phyloP scores from a whole-genome alignment of 306 rosid genomes.

The Clitoria ternatea region DNA sequence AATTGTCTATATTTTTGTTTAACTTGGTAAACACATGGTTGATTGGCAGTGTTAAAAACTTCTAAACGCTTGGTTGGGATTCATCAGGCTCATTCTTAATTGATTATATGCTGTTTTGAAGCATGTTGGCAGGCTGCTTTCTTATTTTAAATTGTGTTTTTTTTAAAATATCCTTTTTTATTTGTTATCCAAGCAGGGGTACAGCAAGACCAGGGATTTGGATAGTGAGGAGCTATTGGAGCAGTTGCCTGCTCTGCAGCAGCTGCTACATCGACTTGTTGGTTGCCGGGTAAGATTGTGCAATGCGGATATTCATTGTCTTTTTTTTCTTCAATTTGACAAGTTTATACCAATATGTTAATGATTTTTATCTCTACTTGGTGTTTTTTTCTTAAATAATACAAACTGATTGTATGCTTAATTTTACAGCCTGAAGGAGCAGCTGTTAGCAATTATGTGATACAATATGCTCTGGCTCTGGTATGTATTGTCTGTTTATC shows the following conservation, averaged over 20 bases:
- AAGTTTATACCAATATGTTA: neutral
- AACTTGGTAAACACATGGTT: neutral
- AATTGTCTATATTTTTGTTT: neutral
- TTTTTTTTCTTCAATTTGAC: neutral
- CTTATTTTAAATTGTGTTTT: neutral
- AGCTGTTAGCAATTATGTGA: slow-evolving; percentile 79
- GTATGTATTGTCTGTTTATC: slow-evolving; percentile 42
- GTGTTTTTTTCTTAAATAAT: slow-evolving; percentile 1
- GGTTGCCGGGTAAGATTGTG: slow-evolving; percentile 71
- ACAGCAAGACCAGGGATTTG: slow-evolving; percentile 93
- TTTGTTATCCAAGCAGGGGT: slow-evolving; percentile 59
- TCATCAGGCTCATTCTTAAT: neutral
- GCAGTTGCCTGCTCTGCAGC: slow-evolving; percentile 96
- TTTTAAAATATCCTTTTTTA: neutral
- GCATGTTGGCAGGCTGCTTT: neutral
- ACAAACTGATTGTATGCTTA: slow-evolving; percentile 26
- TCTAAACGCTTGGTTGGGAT: neutral
- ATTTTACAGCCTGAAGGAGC: slow-evolving; percentile 95
- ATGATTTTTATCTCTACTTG: neutral
- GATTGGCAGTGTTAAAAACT: neutral
- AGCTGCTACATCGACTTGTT: slow-evolving; percentile 81
- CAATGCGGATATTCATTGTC: slow-evolving; percentile 8
- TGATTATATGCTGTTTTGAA: neutral
- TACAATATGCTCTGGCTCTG: slow-evolving; percentile 97
- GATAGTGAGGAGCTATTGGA: slow-evolving; percentile 91